Evolutionary conservation across 106 monocot species (phyloP), one percentile per base, ranked within the genome.

Genomic region (Acanthochlamys bracteata): DNA sequence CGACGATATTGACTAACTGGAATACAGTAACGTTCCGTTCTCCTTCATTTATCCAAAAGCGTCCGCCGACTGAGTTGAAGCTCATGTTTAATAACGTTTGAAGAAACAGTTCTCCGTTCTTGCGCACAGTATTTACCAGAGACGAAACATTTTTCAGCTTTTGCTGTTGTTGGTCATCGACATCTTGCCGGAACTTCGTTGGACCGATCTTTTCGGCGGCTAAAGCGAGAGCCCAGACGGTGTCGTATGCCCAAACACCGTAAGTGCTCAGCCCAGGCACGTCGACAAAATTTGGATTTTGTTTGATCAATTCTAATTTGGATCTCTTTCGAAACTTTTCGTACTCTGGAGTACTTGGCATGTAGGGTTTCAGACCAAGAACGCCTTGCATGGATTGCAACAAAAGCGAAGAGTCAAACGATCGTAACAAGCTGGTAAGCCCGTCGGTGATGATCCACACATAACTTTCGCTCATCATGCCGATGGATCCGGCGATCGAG

Each of bases 221-320:
- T 55, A 23, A 21, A 7, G 92, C 92, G 9, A 88, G 14, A 0
- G 84, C 84, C 74, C 79, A 82, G 2, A 68, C 66, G 2, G 92
- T 74, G 53, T 92, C 84, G 60, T 92, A 92, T 0, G 87, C 81
- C 82, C 87, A 82, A 10, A 80, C 4, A 6, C 47, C 75, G 43
- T 33, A 80, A 0, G 59, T 66, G 61, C 60, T 80, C 21, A 69
- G 46, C 7, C 72, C 73, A 19, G 45, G 0, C 16, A 41, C 13
- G 15, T 47, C 60, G 10, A 12, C 33, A 20, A 7, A 0, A 8
- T 54, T 12, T 14, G 74, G 63, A 21, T 78, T 68, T 20, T 76
- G 65, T 10, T 60, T 71, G 19, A 58, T 16, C 58, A 83, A 75
- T 55, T 78, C 74, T 58, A 17, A 3, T 20, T 21, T 55, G 55